Conservation (phyloP, 306 rosid species). For the barrel medic (Medicago truncatula) region MtrunA17r5.0-ANR NC_053044.1:47092001-47092500, state of each 20-base stretch:
- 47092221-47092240: not conserved
- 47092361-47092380: too few species aligned
- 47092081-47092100: not conserved
- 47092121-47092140: not conserved
- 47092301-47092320: too few species aligned
- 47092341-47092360: too few species aligned
- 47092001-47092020: slow-evolving; percentile 42
- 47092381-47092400: too few species aligned
- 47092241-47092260: not conserved
- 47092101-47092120: not conserved
- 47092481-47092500: too few species aligned
- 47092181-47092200: slow-evolving; percentile 8
- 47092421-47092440: too few species aligned
- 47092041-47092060: slow-evolving; percentile 40
- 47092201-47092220: slow-evolving; percentile 16
- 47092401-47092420: too few species aligned
- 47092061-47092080: slow-evolving; percentile 18
- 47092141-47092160: slow-evolving; percentile 41
- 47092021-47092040: slow-evolving; percentile 52
- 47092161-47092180: slow-evolving; percentile 8
- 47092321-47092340: too few species aligned
- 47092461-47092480: too few species aligned
- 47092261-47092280: too few species aligned
- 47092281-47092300: too few species aligned
- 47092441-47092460: too few species aligned